A percentile compares a stretch with the other conserved stretches of the same genome.
These are phyloP conservation scores for Chaetomium olivaceum DNA, from an alignment of 2,329 filamentous ascomycete genomes.

Conservation along the genomic window DNA sequence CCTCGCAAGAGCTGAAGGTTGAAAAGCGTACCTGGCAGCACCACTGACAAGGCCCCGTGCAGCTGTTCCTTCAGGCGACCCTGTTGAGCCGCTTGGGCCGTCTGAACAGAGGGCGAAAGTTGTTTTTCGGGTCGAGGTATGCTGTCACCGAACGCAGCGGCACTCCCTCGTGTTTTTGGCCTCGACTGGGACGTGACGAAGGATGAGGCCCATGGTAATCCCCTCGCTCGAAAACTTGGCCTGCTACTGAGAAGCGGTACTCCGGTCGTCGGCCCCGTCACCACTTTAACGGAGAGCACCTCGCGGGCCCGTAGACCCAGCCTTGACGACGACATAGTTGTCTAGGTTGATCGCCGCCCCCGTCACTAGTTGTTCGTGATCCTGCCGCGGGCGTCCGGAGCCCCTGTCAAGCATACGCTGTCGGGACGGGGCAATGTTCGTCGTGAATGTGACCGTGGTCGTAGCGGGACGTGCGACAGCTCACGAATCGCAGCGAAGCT, in stretches of 20 bases:
- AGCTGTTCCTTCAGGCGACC: background rate
- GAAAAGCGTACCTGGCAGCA: constrained; percentile 27
- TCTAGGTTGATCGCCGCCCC: background rate
- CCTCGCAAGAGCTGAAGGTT: background rate
- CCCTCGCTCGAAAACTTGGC: background rate
- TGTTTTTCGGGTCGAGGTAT: background rate
- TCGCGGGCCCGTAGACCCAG: constrained; percentile 23
- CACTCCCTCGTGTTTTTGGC: background rate
- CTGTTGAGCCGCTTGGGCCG: background rate
- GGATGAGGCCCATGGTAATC: background rate
- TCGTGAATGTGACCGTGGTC: background rate
- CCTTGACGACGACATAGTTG: constrained; percentile 23
- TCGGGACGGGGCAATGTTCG: background rate
- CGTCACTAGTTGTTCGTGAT: background rate
- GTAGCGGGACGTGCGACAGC: background rate
- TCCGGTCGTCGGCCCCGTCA: constrained; percentile 15
- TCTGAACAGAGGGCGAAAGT: constrained; percentile 3
- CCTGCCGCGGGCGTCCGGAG: background rate
- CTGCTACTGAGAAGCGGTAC: background rate
- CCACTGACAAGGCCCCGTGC: constrained; percentile 8
- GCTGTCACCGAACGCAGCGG: background rate
- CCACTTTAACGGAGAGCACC: constrained; percentile 14
- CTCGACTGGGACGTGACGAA: constrained; percentile 18
- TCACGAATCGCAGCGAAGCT: background rate
- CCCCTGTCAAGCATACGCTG: constrained; percentile 13